Evolutionary conservation across 371 early-diverging fungal species (phyloP), one percentile per base, ranked within the genome.

Genomic region (Actinomortierella wolfii): DNA sequence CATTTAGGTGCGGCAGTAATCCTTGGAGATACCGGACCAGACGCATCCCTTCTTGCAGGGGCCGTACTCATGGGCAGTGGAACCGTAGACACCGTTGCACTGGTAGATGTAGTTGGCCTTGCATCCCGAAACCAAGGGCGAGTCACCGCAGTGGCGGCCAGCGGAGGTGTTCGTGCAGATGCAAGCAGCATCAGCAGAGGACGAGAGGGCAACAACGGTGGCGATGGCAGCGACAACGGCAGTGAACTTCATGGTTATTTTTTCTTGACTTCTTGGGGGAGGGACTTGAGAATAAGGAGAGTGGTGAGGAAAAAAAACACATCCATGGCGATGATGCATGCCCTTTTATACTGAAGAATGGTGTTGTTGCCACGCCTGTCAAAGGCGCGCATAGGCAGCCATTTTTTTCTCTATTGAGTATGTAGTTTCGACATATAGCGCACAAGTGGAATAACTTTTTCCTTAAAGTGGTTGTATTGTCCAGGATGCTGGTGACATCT

Each of bases 181-280:
- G 49, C 49, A 49, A 23, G 49, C 49, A 7, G 20, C 20, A 15
- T 18, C 49, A 49, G 49, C 49, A 49, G 49, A 49, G 14, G 49
- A 13, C 20, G 23, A 49, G 49, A 49, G 49, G 15, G 49, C 25
- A 23, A 25, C 49, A 20, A 49, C 3, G 49, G 25, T 23, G 25
- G 15, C 49, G 49, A 34, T 34, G 34, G 25, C 49, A 49, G 23
- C 49, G 49, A 25, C 25, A 25, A 25, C 14, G 20, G 15, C 6
- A 15, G 49, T 49, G 49, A 49, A 49, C 49, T 49, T 49, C 49
- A 49, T 49, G 49, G 6, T 23, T 45, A n/a, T n/a, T n/a, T n/a
- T n/a, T n/a, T n/a, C n/a, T n/a, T n/a, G n/a, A n/a, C n/a, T n/a
- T n/a, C n/a, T n/a, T n/a, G n/a, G n/a, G n/a, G n/a, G n/a, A n/a